Evolutionary conservation across 331 rosid species (phyloP).

Genomic region (Cydonia oblonga): DNA sequence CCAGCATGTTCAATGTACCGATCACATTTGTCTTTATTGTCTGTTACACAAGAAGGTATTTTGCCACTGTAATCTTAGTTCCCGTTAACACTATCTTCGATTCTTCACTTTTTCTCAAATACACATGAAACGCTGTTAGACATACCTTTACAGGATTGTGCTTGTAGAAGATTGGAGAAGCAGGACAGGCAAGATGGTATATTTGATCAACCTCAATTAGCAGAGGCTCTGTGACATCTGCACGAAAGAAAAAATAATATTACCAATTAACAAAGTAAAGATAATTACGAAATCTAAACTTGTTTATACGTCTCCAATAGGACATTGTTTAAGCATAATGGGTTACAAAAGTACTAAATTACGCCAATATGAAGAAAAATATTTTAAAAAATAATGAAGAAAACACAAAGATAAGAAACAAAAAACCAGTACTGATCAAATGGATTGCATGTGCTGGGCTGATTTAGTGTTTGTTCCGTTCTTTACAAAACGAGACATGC

Average conservation of each 20-base stretch:
- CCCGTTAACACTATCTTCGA: background rate
- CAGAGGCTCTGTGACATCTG: slow-evolving; percentile 42
- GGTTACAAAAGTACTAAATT: background rate
- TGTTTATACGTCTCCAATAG: background rate
- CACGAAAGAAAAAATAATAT: background rate
- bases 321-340: background rate
- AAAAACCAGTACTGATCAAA: too few relatives aligned
- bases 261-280: background rate
- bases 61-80: background rate
- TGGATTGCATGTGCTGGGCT: too few relatives aligned
- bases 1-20: slow-evolving; percentile 47
- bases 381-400: too few relatives aligned
- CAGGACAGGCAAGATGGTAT: slow-evolving; percentile 47
- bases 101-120: background rate
- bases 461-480: background rate
- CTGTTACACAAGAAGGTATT: slow-evolving; percentile 11
- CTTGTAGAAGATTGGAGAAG: slow-evolving; percentile 45
- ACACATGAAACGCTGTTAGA: background rate
- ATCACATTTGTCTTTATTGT: slow-evolving; percentile 47
- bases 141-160: slow-evolving; percentile 41
- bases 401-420: too few relatives aligned
- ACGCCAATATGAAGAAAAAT: background rate
- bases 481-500: background rate
- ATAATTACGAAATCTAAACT: background rate
- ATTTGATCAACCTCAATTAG: slow-evolving; percentile 44